Evolutionary conservation across 345 rosid species (phyloP).

Genomic region (Eucalyptus pauciflora): DNA sequence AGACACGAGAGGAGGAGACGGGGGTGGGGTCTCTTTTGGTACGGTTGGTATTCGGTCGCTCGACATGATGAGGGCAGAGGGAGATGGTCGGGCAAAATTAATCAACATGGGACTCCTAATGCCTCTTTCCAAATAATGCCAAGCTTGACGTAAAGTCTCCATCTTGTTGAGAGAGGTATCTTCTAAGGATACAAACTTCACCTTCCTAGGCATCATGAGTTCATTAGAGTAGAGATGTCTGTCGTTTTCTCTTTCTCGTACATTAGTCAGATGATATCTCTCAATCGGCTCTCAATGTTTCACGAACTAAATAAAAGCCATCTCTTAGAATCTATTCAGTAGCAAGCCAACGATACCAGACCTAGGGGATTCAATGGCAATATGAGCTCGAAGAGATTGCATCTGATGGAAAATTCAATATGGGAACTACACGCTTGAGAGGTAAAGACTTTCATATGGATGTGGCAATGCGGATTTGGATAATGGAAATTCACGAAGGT

Average conservation of each 20-base stretch:
- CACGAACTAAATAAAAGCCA: neutral
- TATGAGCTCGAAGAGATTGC: neutral
- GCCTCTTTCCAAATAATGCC: neutral
- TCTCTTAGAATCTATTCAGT: neutral
- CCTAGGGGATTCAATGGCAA: rapidly evolving
- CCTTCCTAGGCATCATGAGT: neutral
- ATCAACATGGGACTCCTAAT: neutral
- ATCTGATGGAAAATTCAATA: neutral
- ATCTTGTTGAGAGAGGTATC: neutral
- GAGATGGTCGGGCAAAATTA: neutral
- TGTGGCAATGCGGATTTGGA: neutral
- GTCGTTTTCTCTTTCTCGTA: neutral
- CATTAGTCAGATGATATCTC: neutral
- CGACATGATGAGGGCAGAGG: neutral
- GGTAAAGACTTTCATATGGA: neutral
- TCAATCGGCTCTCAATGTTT: neutral
- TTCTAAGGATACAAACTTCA: neutral
- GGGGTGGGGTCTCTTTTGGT: neutral
- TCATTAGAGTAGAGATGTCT: neutral
- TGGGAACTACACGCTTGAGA: neutral
- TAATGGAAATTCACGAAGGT: neutral
- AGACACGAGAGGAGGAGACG: neutral
- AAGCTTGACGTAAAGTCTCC: neutral
- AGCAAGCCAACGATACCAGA: rapidly evolving
- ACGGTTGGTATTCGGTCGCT: neutral